Base-by-base conservation (phyloP, 345 rosid species). In the Corchorus olitorius region DNA sequence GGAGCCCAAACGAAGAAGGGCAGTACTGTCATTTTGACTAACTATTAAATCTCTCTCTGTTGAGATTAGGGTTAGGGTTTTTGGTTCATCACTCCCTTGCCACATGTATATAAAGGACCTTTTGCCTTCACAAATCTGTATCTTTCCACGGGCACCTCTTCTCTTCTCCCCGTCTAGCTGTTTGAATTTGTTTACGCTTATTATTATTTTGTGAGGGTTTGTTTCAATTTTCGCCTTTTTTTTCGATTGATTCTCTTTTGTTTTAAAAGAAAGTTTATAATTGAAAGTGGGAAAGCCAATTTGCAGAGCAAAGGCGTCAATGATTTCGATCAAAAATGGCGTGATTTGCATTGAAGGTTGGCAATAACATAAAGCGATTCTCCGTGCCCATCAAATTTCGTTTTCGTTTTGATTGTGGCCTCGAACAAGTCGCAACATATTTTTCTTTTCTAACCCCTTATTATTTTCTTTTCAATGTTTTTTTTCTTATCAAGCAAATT, bases 271-370 rank as follows among this genome's bases (percentile, higher is more conserved):
- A 27, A 27, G 27, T 15, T 7, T 13, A 3, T 19, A 7, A 8
- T 8, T 41, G 34, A 3, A 72, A 4, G 74, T 27, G 27, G 27
- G 27, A 27, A 81, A 77, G 91, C 91, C 91, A 86, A 86, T 88
- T 88, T 80, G 91, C 91, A 86, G 91, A 88, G 89, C 91, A 86
- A 86, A 73, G 79, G 82, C 83, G 88, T 83, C 88, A 45, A 41
- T 27, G 27, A 27, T 27, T 27, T 27, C 27, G 9, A 6, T 20
- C 41, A 17, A 17, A 20, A 60, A 84, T 86, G 89, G 88, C 88
- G 86, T 76, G 74, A 79, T 49, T 88, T 88, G 91, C 91, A 80
- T 88, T 88, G 91, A 86, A 88, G 91, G 91, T 86, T 88, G 91
- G 91, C 91, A 8, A 86, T 70, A 88, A 17, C 45, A 39, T n/a